These are phyloP conservation scores for Rhizopogon rudus DNA, from an alignment of 768 basidiomycete genomes.

Conservation along the genomic window DNA sequence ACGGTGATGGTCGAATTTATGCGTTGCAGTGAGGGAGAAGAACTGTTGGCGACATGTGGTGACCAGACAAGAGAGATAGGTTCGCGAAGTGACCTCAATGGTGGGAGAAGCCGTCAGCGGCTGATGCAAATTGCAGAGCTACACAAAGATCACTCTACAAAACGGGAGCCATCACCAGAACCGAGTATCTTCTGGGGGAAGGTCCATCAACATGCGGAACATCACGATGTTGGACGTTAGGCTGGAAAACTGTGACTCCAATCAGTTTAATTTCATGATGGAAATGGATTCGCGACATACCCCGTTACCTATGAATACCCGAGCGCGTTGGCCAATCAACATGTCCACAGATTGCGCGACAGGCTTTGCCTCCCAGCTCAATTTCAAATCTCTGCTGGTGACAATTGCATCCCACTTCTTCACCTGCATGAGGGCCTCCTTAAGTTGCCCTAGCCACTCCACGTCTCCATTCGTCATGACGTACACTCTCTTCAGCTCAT, in stretches of 20 bases:
- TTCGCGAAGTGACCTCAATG: background rate
- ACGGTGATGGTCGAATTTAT: background rate
- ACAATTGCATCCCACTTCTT: slow-evolving; percentile 44
- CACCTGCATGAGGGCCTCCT: slow-evolving; percentile 29
- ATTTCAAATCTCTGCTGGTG: slow-evolving; percentile 49
- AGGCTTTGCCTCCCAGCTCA: slow-evolving; percentile 51
- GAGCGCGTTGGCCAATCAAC: slow-evolving; percentile 59
- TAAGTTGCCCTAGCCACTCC: slow-evolving; percentile 45
- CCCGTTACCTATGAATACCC: slow-evolving; percentile 68
- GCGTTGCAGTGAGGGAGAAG: too few species aligned
- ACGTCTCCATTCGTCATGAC: slow-evolving; percentile 60
- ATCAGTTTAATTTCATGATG: background rate
- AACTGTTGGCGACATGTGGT: too few species aligned
- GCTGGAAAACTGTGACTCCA: slow-evolving; percentile 38
- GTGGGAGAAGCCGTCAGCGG: background rate
- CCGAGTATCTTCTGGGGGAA: slow-evolving; percentile 31
- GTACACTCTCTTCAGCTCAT: slow-evolving; percentile 43
- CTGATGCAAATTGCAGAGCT: background rate
- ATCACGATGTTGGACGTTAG: slow-evolving; percentile 43
- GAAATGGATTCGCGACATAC: slow-evolving; percentile 32
- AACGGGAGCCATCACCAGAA: slow-evolving; percentile 30
- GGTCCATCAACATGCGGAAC: slow-evolving; percentile 33
- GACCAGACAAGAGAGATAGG: background rate
- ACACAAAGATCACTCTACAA: background rate
- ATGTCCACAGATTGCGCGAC: slow-evolving; percentile 63